Base-by-base conservation (phyloP, 345 rosid species). In the Noccaea caerulescens region DNA sequence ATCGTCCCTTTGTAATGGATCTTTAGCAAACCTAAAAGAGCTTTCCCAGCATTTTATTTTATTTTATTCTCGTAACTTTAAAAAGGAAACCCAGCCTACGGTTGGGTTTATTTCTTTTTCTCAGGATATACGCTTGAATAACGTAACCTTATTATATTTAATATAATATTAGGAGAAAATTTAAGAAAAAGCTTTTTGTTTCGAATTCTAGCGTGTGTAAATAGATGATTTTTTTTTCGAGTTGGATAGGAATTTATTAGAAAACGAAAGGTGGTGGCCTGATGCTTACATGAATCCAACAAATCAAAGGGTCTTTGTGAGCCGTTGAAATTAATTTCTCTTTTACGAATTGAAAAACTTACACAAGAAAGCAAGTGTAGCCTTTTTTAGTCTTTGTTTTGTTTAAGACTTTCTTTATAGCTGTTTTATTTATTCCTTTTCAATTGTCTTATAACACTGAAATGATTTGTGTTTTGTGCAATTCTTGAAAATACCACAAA, bases 201-300 rank as follows among this genome's bases (percentile, higher is more conserved):
- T 38, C 6, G 20, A 57, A 33, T 30, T 57, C 36, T 39, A 39
- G 65, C 34, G 50, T 65, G 36, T 73, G 59, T 65, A 46, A 3
- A 39, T 27, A 27, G 10, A 65, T 73, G 52, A 47, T 38, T 72
- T 38, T 25, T 62, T 3, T 10, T 13, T 16, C 23, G 55, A 73
- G 66, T 43, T 73, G 53, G 72, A 49, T 47, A 73, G 38, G 72
- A 73, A 66, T 73, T 65, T 73, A 66, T 66, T 66, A 66, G 77
- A 73, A 73, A 73, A 66, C 6, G 77, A 73, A 66, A 66, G 72
- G 72, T 66, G 72, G 72, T 66, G 60, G 77, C 72, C 72, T 73
- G 60, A 73, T 58, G 65, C 55, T 73, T 67, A 73, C 72, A 73
- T 73, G 66, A 66, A 50, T 58, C 72, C 77, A 73, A 73, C 77